Evolutionary conservation across 805 yeast species (phyloP).

Genomic region (Candida jianshihensis): DNA sequence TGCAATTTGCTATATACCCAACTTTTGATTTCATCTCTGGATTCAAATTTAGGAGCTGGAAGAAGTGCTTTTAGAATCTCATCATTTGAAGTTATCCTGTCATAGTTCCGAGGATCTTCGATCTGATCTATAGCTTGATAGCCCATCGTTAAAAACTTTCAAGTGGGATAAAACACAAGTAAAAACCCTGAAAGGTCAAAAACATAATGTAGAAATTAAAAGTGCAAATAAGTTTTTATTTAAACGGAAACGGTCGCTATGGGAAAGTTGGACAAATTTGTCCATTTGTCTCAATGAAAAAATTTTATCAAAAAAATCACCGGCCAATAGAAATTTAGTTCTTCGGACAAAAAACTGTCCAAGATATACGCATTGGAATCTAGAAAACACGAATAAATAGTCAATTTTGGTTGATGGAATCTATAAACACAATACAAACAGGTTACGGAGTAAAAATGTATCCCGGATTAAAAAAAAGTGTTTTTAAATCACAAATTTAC

Average conservation of each 20-base stretch:
- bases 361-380: too few species aligned
- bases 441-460: too few species aligned
- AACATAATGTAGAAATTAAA: too few species aligned
- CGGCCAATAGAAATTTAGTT: conserved; percentile 10
- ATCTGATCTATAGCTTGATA: neutral
- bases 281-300: conserved; percentile 5
- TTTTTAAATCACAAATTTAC: too few species aligned
- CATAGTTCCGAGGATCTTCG: neutral
- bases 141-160: too few species aligned
- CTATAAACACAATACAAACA: too few species aligned
- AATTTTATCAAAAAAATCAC: conserved; percentile 22
- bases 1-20: conserved; percentile 19
- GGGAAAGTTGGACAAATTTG: neutral
- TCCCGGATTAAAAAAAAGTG: too few species aligned
- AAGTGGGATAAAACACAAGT: too few species aligned
- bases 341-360: conserved; percentile 8
- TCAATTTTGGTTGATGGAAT: too few species aligned
- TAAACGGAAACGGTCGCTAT: neutral
- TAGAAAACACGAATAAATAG: too few species aligned
- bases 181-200: too few species aligned
- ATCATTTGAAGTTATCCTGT: conserved; percentile 15
- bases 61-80: conserved; percentile 19
- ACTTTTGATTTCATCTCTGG: conserved; percentile 22
- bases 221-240: too few species aligned
- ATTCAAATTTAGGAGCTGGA: conserved; percentile 20